A percentile compares a stretch with the other conserved stretches of the same genome.
These are phyloP conservation scores for Cicer pinnatifidum DNA, from an alignment of 306 rosid genomes.

Conservation along the genomic window DNA sequence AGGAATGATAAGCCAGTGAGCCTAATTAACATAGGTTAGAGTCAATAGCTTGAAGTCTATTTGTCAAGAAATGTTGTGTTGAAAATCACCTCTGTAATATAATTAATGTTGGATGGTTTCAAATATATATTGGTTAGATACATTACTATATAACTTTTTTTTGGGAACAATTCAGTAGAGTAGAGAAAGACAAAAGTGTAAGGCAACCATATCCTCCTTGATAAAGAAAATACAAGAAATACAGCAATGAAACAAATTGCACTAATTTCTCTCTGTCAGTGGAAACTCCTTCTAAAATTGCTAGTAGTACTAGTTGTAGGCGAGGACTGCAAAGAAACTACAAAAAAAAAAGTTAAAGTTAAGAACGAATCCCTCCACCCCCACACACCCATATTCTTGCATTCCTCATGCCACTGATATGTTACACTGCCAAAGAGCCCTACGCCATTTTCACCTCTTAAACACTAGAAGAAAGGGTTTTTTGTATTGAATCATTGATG, in stretches of 20 bases:
- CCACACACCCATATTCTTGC: too few relatives aligned
- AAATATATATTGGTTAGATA: background rate
- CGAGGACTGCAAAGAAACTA: too few relatives aligned
- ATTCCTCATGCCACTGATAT: too few relatives aligned
- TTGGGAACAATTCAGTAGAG: background rate
- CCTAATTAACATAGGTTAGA: background rate
- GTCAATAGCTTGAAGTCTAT: constrained; percentile 28
- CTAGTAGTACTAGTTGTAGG: too few relatives aligned
- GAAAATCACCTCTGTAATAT: background rate
- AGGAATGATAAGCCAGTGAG: constrained; percentile 13
- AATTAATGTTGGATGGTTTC: constrained; percentile 1
- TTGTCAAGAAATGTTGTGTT: constrained; percentile 8
- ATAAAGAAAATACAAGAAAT: background rate
- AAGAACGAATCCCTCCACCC: too few relatives aligned
- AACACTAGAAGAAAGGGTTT: too few relatives aligned
- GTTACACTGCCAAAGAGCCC: too few relatives aligned
- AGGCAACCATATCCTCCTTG: background rate
- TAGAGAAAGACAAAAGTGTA: background rate
- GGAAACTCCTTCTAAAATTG: constrained; percentile 4
- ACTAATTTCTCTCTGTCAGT: background rate
- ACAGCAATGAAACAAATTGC: background rate
- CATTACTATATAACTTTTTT: background rate
- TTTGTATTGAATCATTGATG: too few relatives aligned
- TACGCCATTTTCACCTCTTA: too few relatives aligned
- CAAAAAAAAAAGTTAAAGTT: too few relatives aligned